These are phyloP conservation scores for Cryphonectria nitschkei DNA, from an alignment of 2,329 filamentous ascomycete species.

Conservation along the genomic window DNA sequence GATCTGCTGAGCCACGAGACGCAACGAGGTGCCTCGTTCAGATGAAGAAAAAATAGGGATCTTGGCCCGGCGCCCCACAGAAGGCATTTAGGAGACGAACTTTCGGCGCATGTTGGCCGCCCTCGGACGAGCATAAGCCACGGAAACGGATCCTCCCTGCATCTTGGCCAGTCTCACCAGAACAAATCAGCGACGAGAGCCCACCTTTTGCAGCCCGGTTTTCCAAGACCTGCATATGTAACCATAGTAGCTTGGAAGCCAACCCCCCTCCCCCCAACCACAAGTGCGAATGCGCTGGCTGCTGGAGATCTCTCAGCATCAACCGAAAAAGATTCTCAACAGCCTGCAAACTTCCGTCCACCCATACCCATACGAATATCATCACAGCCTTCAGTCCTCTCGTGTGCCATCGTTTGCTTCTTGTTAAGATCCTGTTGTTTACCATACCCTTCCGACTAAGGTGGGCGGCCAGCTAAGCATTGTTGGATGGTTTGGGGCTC, in stretches of 20 bases:
- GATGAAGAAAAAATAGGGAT: background rate
- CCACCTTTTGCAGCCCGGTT: background rate
- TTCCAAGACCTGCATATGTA: conserved; percentile 11
- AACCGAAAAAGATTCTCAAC: background rate
- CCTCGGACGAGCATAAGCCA: background rate
- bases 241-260: conserved; percentile 3
- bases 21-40: background rate
- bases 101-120: background rate
- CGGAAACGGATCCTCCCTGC: background rate
- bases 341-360: background rate
- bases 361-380: background rate
- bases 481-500: no score
- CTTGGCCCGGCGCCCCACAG: background rate
- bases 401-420: background rate
- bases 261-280: background rate
- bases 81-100: background rate
- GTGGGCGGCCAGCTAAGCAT: no score
- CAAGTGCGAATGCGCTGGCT: background rate
- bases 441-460: no score
- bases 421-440: no score
- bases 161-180: background rate
- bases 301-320: background rate
- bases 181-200: conserved; percentile 7
- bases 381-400: background rate
- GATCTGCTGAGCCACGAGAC: background rate